Base-by-base conservation (phyloP, 202 grass and related monocot species). In the Elaeis oleifera region DNA sequence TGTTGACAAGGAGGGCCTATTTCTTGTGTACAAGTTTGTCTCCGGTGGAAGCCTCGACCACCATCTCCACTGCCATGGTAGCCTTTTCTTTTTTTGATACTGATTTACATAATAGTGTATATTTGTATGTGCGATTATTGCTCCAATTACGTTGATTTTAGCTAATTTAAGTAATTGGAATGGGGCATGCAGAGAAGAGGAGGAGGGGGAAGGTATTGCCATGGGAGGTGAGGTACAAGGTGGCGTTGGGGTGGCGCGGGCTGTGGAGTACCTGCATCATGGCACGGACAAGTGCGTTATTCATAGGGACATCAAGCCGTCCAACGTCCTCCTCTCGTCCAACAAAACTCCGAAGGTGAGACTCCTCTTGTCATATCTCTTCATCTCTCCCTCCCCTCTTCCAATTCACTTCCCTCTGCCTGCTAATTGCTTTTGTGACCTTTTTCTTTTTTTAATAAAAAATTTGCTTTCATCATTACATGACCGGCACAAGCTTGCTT, bases 231-330 rank as follows among this genome's bases (percentile, higher is more conserved):
- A 70, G 80, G 8, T 83, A 83, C 61, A 77, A 83, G 55, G 80
- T 77, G 24, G 80, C 80, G 13, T 25, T 77, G 29, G 80, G 29
- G 50, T 77, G 24, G 80, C 80, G 26, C 74, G 32, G 20, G 80
- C 80, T 3, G 23, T 83, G 22, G 68, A 77, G 26, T 83, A 73
- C 69, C 54, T 83, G 39, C 80, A 83, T 53, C 68, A 68, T 51
- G 80, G 73, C 54, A 77, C 56, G 1, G 63, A 73, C 48, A 83
- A 67, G 51, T 83, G 74, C 62, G 56, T 83, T 0, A 73, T 83
- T 20, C 80, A 83, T 39, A 75, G 80, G 67, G 80, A 83, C 31
- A 83, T 83, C 56, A 83, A 83, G 63, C 69, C 80, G 17, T 83
- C 80, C 63, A 83, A 83, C 65, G 69, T 83, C 59, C 80, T 83